Percentiles rank a stretch among this genome's conserved stretches.
Conservation (phyloP, 2,329 filamentous ascomycete species). For the Fusarium miscanthi region DNA sequence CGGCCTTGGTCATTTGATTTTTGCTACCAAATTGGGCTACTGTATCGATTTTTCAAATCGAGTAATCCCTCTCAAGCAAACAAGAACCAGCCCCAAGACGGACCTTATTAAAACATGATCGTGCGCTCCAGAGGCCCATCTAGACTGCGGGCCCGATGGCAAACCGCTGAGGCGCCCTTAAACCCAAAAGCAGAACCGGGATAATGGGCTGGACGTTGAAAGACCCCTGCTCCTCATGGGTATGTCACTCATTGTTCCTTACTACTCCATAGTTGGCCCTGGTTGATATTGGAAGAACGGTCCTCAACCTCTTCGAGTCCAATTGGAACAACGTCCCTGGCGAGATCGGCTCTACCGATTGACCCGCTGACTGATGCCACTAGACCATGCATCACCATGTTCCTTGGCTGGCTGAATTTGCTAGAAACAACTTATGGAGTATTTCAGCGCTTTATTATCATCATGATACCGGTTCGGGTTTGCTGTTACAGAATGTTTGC, state of each 20-base stretch:
- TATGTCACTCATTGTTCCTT: slow-evolving; percentile 7
- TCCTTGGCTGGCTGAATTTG: slow-evolving; percentile 24
- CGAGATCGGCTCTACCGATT: slow-evolving; percentile 16
- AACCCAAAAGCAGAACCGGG: slow-evolving; percentile 23
- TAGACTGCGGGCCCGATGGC: slow-evolving; percentile 16
- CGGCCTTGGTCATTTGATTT: slow-evolving; percentile 18
- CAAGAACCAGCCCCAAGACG: slow-evolving; percentile 3
- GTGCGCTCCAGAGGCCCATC: slow-evolving; percentile 20
- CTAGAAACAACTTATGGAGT: slow-evolving; percentile 4
- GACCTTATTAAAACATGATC: slow-evolving; percentile 7
- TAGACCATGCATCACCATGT: not conserved
- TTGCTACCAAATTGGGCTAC: slow-evolving; percentile 17
- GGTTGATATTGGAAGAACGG: slow-evolving; percentile 9
- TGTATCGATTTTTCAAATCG: not conserved
- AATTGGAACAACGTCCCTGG: slow-evolving; percentile 7
- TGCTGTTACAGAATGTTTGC: slow-evolving; percentile 20
- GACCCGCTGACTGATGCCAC: slow-evolving; percentile 26
- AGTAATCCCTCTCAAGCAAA: slow-evolving; percentile 3
- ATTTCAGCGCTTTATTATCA: slow-evolving; percentile 11
- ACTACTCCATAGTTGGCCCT: not conserved
- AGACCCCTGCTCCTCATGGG: slow-evolving; percentile 16
- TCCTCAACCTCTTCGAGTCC: slow-evolving; percentile 15
- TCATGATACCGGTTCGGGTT: slow-evolving; percentile 23
- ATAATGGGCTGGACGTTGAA: slow-evolving; percentile 21
- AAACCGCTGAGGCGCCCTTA: slow-evolving; percentile 12